These are phyloP conservation scores for Oxyria digyna DNA, from an alignment of 148 eudicot genomes.

Conservation along the genomic window DNA sequence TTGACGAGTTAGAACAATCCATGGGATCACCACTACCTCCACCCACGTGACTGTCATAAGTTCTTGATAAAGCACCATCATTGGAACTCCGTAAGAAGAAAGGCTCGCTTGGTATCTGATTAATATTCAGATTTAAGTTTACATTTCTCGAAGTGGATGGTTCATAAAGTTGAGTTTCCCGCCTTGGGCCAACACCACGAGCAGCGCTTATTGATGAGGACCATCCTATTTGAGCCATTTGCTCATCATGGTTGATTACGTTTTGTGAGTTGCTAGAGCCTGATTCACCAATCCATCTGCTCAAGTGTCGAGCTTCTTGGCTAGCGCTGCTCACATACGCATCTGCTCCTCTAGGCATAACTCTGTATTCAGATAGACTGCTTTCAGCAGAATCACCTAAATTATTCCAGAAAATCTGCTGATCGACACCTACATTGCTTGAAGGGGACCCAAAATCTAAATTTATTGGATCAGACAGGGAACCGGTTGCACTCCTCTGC, in stretches of 20 bases:
- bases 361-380: slow-evolving; percentile 29
- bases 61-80: slow-evolving; percentile 19
- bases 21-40: slow-evolving; percentile 23
- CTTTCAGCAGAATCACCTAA: slow-evolving; percentile 37
- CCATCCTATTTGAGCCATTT: slow-evolving; percentile 22
- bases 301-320: slow-evolving; percentile 20
- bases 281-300: slow-evolving; percentile 27
- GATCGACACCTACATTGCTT: slow-evolving; percentile 47
- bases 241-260: slow-evolving; percentile 16
- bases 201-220: slow-evolving; percentile 19
- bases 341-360: slow-evolving; percentile 13
- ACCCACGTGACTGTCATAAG: slow-evolving; percentile 13
- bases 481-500: slow-evolving; percentile 64
- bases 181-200: slow-evolving; percentile 21
- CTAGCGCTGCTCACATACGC: slow-evolving; percentile 15
- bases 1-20: slow-evolving; percentile 23
- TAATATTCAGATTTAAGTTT: slow-evolving; percentile 26
- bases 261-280: slow-evolving; percentile 18
- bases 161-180: slow-evolving; percentile 15
- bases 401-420: slow-evolving; percentile 55
- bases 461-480: slow-evolving; percentile 62
- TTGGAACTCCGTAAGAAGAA: slow-evolving; percentile 27
- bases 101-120: slow-evolving; percentile 18
- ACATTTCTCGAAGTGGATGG: slow-evolving; percentile 22
- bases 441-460: slow-evolving; percentile 58